Evolutionary conservation across 2,329 filamentous ascomycete genomes (phyloP).

Genomic region (Cladosporium sp.): DNA sequence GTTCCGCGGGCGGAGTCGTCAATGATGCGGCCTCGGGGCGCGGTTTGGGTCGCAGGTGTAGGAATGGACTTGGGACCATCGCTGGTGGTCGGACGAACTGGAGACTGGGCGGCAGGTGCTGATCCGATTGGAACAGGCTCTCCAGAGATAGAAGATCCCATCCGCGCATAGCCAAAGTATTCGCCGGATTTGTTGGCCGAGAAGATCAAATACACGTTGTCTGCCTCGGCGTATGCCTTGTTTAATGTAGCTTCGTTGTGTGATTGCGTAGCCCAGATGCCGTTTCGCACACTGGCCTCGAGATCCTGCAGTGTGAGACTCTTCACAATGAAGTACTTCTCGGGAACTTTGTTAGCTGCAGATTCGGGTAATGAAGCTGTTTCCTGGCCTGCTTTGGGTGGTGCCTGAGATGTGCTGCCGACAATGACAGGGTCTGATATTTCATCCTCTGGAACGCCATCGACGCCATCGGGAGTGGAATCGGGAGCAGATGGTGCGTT

Average conservation of each 20-base stretch:
- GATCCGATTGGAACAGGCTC: neutral
- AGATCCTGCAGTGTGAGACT: slow-evolving; percentile 88
- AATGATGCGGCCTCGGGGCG: slow-evolving; percentile 80
- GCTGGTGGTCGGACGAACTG: slow-evolving; percentile 10
- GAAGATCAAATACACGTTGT: slow-evolving; percentile 87
- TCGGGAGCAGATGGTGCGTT: neutral
- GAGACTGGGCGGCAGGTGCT: slow-evolving; percentile 20
- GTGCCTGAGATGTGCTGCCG: neutral
- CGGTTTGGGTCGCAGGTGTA: slow-evolving; percentile 71
- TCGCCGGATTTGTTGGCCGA: slow-evolving; percentile 97
- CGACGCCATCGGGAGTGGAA: neutral
- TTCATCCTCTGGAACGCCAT: neutral
- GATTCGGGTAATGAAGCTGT: neutral
- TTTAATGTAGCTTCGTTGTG: slow-evolving; percentile 88
- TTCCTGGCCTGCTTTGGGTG: neutral
- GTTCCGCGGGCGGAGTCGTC: slow-evolving; percentile 91
- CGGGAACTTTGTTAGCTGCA: slow-evolving; percentile 44
- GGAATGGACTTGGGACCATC: slow-evolving; percentile 65
- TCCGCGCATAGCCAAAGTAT: slow-evolving; percentile 91
- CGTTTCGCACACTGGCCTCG: slow-evolving; percentile 79
- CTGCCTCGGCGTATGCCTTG: slow-evolving; percentile 71
- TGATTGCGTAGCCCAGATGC: slow-evolving; percentile 89
- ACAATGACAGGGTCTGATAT: slow-evolving; percentile 12
- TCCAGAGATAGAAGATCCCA: slow-evolving; percentile 78
- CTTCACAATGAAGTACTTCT: slow-evolving; percentile 89